Percentiles rank a stretch among this genome's conserved stretches.
Evolutionary conservation across 2,329 filamentous ascomycete species (phyloP).

Genomic region (Periconia sp.): DNA sequence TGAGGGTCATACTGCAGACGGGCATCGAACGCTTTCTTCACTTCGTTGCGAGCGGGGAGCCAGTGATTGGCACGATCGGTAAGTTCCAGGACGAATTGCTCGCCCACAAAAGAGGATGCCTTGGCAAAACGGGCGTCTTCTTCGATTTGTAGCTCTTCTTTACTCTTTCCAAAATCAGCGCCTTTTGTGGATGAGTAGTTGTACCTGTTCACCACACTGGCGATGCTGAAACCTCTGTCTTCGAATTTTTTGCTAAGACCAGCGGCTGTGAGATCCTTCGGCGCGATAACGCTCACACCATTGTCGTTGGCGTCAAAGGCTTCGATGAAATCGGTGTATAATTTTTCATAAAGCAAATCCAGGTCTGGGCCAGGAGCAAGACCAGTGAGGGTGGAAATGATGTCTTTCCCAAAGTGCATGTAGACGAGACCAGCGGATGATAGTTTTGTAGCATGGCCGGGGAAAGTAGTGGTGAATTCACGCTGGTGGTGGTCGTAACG

Average conservation of each 20-base stretch:
- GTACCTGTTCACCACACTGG: slow-evolving; percentile 82
- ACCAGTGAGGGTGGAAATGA: slow-evolving; percentile 70
- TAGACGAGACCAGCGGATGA: slow-evolving; percentile 93
- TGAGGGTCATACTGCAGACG: slow-evolving; percentile 69
- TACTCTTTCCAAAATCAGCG: slow-evolving; percentile 27
- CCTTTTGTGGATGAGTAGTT: slow-evolving; percentile 66
- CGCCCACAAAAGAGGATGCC: slow-evolving; percentile 82
- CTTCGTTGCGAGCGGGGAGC: slow-evolving; percentile 82
- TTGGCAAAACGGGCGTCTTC: slow-evolving; percentile 80
- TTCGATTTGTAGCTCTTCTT: slow-evolving; percentile 59
- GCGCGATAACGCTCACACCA: slow-evolving; percentile 81
- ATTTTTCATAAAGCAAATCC: slow-evolving; percentile 76
- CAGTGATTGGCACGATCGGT: slow-evolving; percentile 74
- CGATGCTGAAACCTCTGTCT: slow-evolving; percentile 79
- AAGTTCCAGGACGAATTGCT: slow-evolving; percentile 82
- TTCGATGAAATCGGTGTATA: slow-evolving; percentile 93
- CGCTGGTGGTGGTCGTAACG: slow-evolving; percentile 98
- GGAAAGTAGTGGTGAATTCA: slow-evolving; percentile 83
- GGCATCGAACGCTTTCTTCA: slow-evolving; percentile 72
- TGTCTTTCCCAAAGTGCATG: slow-evolving; percentile 87
- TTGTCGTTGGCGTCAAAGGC: slow-evolving; percentile 98
- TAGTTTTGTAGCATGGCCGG: slow-evolving; percentile 80
- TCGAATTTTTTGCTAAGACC: slow-evolving; percentile 81
- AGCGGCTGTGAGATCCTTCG: slow-evolving; percentile 66
- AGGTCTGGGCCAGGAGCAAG: slow-evolving; percentile 67